phyloP scores from a whole-genome alignment of 2,329 filamentous ascomycete genomes.

The Cryphonectria japonica region DNA sequence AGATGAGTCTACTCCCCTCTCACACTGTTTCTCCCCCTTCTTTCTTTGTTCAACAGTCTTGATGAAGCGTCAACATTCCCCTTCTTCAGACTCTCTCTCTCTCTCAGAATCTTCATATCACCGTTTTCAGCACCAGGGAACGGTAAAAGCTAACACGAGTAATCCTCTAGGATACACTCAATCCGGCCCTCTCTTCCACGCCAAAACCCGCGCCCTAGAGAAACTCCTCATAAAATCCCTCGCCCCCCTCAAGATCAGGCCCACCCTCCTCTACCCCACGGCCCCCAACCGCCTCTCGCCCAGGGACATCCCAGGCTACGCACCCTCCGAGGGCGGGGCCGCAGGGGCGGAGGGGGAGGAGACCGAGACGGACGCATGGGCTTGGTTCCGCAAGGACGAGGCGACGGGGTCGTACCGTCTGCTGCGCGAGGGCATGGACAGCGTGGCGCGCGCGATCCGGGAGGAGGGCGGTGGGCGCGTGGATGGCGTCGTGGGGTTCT shows the following conservation, averaged over 20 bases:
- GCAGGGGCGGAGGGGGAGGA: slow-evolving; percentile 38
- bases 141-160: neutral
- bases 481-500: slow-evolving; percentile 82
- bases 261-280: slow-evolving; percentile 69
- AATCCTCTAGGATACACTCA: slow-evolving; percentile 75
- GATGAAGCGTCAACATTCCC: too few species aligned
- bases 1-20: slow-evolving; percentile 22
- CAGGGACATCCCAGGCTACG: slow-evolving; percentile 72
- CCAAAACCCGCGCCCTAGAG: slow-evolving; percentile 85
- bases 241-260: slow-evolving; percentile 51
- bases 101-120: neutral
- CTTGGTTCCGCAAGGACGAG: slow-evolving; percentile 79
- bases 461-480: slow-evolving; percentile 68
- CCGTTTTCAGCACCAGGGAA: too few species aligned
- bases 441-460: slow-evolving; percentile 64
- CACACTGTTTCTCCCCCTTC: neutral
- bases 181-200: slow-evolving; percentile 80
- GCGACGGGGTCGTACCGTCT: slow-evolving; percentile 67
- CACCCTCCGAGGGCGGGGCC: slow-evolving; percentile 45
- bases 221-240: slow-evolving; percentile 80
- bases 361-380: slow-evolving; percentile 68
- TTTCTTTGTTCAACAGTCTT: too few species aligned
- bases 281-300: slow-evolving; percentile 66
- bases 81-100: too few species aligned
- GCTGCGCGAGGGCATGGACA: slow-evolving; percentile 68